A percentile compares a stretch with the other conserved stretches of the same genome.
Evolutionary conservation across 2,329 filamentous ascomycete genomes (phyloP).

Genomic region (Aspergillus fischeri): DNA sequence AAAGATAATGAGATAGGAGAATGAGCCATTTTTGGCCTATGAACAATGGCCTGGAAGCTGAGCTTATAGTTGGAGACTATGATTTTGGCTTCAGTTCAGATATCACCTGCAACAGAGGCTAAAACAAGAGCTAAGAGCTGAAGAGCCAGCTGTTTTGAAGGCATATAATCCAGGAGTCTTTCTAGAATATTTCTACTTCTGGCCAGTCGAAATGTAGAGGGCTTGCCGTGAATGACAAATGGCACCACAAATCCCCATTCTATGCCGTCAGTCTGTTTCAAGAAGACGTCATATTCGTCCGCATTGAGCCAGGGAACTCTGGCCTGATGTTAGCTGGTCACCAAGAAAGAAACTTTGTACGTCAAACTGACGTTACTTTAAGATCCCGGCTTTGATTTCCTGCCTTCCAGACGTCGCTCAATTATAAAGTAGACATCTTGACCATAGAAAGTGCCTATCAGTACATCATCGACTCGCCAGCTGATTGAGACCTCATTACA

Average conservation of each 20-base stretch:
- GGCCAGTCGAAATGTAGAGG: not conserved
- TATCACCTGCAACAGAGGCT: not conserved
- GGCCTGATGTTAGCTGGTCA: not conserved
- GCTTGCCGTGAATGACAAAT: not conserved
- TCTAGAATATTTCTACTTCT: not conserved
- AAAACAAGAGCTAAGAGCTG: not conserved
- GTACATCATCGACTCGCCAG: not conserved
- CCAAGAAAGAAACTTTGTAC: slow-evolving; percentile 2
- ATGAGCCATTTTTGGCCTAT: not conserved
- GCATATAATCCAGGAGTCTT: not conserved
- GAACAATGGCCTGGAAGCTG: not conserved
- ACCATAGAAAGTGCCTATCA: not conserved
- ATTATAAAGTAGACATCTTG: not conserved
- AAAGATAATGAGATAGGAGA: not conserved
- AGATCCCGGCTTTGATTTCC: not conserved
- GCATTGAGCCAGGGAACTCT: not conserved
- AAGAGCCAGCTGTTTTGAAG: not conserved
- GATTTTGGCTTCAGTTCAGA: not conserved
- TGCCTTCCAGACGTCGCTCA: not conserved
- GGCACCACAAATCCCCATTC: not conserved
- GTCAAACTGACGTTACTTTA: slow-evolving; percentile 17
- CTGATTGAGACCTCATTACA: not conserved
- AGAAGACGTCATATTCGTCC: not conserved
- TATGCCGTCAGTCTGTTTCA: not conserved
- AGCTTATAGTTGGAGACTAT: not conserved